Percentiles rank a stretch among this genome's conserved stretches.
Evolutionary conservation across 768 basidiomycete species (phyloP).

Genomic region (Russula virescens): DNA sequence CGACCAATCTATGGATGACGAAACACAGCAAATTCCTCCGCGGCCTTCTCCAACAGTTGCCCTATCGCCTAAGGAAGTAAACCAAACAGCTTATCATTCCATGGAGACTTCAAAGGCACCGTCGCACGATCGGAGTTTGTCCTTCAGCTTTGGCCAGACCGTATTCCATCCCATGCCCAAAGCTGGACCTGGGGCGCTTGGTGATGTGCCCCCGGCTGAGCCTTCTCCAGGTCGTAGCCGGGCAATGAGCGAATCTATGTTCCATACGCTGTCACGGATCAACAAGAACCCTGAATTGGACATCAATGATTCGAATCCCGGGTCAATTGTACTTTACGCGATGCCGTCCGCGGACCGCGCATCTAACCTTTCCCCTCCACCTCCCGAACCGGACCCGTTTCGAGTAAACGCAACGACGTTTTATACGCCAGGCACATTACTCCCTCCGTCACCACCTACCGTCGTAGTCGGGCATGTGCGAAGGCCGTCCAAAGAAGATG

Average conservation of each 20-base stretch:
- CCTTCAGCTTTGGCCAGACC: conserved; percentile 61
- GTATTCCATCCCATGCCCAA: conserved; percentile 49
- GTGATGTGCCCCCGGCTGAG: neutral
- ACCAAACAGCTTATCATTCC: conserved; percentile 16
- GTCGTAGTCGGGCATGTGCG: conserved; percentile 41
- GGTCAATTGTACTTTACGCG: conserved; percentile 43
- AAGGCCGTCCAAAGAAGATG: conserved; percentile 65
- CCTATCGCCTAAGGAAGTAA: neutral
- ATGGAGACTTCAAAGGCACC: conserved; percentile 29
- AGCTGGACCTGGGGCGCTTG: conserved; percentile 6
- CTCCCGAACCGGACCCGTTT: conserved; percentile 64
- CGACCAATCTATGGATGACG: conserved; percentile 26
- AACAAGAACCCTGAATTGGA: conserved; percentile 48
- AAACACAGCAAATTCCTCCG: conserved; percentile 17
- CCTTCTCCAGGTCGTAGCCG: conserved; percentile 39
- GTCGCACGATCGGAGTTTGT: conserved; percentile 51
- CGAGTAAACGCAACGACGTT: conserved; percentile 67
- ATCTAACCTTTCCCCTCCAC: conserved; percentile 20
- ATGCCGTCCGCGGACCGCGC: conserved; percentile 21
- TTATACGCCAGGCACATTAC: conserved; percentile 69
- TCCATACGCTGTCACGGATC: conserved; percentile 50
- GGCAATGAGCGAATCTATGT: conserved; percentile 58
- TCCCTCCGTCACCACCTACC: conserved; percentile 52
- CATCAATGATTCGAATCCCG: conserved; percentile 53
- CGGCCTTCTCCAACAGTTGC: conserved; percentile 10